Percentiles rank a stretch among this genome's conserved stretches.
Conservation (phyloP, 345 rosid genomes). For the Mallotus nudiflorus region DNA sequence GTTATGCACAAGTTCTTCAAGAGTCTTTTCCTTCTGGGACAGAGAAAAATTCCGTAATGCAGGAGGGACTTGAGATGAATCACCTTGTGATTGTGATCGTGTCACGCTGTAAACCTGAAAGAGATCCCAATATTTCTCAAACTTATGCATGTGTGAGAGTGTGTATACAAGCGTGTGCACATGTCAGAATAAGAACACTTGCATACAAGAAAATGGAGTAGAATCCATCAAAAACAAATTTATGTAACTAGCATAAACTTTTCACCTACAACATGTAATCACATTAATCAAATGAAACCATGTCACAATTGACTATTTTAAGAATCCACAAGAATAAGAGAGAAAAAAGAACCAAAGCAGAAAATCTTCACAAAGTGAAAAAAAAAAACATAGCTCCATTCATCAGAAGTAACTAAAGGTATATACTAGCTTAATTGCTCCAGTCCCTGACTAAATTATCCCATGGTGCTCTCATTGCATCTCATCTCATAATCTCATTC, state of each 20-base stretch:
- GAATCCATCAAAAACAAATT: neutral
- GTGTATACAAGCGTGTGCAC: neutral
- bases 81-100: slow-evolving; percentile 38
- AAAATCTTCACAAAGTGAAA: neutral
- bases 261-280: neutral
- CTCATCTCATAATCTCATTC: neutral
- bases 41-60: slow-evolving; percentile 78
- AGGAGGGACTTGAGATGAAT: slow-evolving; percentile 49
- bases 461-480: too few relatives aligned
- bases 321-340: neutral
- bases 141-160: neutral
- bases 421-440: neutral
- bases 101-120: slow-evolving; percentile 44
- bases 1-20: slow-evolving; percentile 66
- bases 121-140: slow-evolving; percentile 20
- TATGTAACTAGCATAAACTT: neutral
- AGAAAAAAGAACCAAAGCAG: neutral
- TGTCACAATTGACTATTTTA: neutral
- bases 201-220: neutral
- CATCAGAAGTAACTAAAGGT: neutral
- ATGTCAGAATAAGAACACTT: neutral
- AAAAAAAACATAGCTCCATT: too few relatives aligned
- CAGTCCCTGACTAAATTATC: neutral
- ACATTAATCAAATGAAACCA: too few relatives aligned
- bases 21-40: slow-evolving; percentile 81